Conservation (phyloP, 345 rosid genomes). For the Pseudoturritis turrita region DNA sequence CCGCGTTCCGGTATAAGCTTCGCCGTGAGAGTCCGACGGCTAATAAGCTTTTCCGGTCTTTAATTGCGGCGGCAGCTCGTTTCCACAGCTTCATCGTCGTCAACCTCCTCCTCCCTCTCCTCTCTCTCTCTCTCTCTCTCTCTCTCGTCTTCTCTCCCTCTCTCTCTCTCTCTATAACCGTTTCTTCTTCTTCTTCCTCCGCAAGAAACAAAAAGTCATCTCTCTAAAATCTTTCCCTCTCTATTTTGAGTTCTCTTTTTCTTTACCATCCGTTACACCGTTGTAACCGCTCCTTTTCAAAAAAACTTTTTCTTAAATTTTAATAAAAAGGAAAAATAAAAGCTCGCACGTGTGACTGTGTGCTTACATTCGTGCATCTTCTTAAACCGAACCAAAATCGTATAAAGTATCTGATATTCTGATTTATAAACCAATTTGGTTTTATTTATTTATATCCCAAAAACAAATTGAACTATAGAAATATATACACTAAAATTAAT, state of each 20-base stretch:
- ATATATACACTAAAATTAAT: too few species aligned
- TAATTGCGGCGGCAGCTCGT: constrained; percentile 62
- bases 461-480: neutral
- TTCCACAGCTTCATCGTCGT: constrained; percentile 56
- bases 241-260: constrained; percentile 21
- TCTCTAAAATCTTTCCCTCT: constrained; percentile 13
- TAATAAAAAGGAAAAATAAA: neutral
- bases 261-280: constrained; percentile 31
- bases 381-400: neutral
- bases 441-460: neutral
- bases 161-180: neutral
- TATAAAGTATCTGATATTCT: neutral
- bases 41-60: constrained; percentile 66
- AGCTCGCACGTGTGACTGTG: neutral
- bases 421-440: too few species aligned
- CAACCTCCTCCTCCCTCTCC: neutral
- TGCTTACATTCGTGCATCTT: neutral
- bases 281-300: constrained; percentile 18
- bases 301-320: neutral
- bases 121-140: neutral
- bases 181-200: constrained; percentile 11
- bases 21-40: constrained; percentile 32
- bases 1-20: constrained; percentile 34
- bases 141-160: neutral
- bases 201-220: neutral